Evolutionary conservation across 2,329 filamentous ascomycete species (phyloP), one percentile per base, ranked within the genome.

Genomic region (Clonostachys chloroleuca): DNA sequence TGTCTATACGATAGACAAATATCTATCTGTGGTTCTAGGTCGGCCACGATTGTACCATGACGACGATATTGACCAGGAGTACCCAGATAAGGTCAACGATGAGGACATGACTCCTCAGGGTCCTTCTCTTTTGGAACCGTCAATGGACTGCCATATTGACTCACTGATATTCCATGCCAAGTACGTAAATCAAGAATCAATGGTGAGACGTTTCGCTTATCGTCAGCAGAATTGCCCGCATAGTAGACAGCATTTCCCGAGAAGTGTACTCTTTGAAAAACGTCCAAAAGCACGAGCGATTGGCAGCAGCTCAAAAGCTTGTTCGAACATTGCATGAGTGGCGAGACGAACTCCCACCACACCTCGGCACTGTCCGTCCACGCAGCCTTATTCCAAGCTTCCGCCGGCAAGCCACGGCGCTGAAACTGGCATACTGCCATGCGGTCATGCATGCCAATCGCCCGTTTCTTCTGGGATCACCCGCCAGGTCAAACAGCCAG

Each of bases 11-110:
- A 64, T 84, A 7, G 81, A 84, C 56, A 80, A 80, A 47, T 84
- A 84, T 51, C 66, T 85, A 5, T 75, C 78, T 30, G 77, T 82
- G n/a, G 78, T 82, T 43, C 73, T 84, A 33, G 81, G 81, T 1
- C 67, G 81, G 12, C 81, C 81, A 2, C 64, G 78, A 12, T 69
- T 80, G 12, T 77, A 83, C 40, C 80, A 81, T 49, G 79, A 84
- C 46, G 78, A 83, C 43, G 80, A 84, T 48, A 79, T 83, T 37
- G 80, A 84, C 49, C 80, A 84, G 53, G 71, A 77, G 13, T 68
- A 78, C 24, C 80, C 80, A 0, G 68, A 69, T n/a, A 51, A 65
- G 5, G 68, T 80, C 36, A 78, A 80, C 49, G 79, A 83, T 47
- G 74, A 79, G 42, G 73, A 81, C 44, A 72, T 83, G 61, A 67